Evolutionary conservation across 495 filamentous ascomycete genomes (phyloP), one percentile per base, ranked within the genome.

Genomic region (Ramalina peruviana): DNA sequence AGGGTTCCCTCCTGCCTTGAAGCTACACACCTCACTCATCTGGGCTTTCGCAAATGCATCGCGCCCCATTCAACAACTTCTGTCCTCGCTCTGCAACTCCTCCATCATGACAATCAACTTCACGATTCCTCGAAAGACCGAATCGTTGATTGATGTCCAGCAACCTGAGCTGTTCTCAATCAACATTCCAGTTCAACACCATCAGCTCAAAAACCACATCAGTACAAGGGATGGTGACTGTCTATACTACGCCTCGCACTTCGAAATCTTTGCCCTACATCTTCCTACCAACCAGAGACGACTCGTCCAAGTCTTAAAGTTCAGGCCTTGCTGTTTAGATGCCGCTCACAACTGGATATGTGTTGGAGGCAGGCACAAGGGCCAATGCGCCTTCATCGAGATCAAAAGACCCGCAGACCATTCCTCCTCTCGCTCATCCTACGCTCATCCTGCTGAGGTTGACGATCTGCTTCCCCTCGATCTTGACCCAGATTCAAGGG

Each of bases 191-290:
- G 78, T 80, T 3, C 46, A 40, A 54, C 92, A 98, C 65, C 85
- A 81, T 71, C 92, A 98, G 66, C 76, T 98, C 43, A 85, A 88
- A 45, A 88, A 93, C 56, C 80, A 94, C 54, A 82, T 97, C 59
- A 90, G 84, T 63, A 82, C 80, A 26, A 81, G 85, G 47, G 75
- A 81, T 50, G 75, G 79, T 20, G 78, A 87, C 65, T 63, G 78
- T 54, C 74, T 98, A 56, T 94, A 88, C 70, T 92, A 90, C 57
- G 86, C 87, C 45, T 77, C 74, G 58, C 80, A 82, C 45, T 64
- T 75, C 55, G 76, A 88, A 42, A 72, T 98, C 38, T 86, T 81
- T 63, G 74, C 73, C 6, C 73, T 93, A 19, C 76, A 92, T 52
- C 77, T 84, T 6, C 72, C 73, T 43, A 81, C 83, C 1, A 75